Evolutionary conservation across 345 rosid genomes (phyloP).

Genomic region (Limnanthes douglasii): DNA sequence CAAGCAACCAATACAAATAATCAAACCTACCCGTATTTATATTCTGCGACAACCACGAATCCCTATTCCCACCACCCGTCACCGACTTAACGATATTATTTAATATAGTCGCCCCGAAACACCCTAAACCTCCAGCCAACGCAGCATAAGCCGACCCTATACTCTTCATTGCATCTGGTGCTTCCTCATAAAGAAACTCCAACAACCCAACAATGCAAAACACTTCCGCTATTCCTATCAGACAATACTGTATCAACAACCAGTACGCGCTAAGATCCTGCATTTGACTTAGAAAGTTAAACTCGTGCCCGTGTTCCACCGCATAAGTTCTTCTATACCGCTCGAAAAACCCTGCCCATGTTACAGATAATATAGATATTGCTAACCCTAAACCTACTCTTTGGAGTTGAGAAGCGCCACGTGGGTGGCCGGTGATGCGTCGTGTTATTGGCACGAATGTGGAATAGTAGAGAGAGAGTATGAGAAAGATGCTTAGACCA

Average conservation of each 20-base stretch:
- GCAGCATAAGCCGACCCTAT: slow-evolving; percentile 95
- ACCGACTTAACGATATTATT: slow-evolving; percentile 63
- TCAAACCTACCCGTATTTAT: slow-evolving; percentile 72
- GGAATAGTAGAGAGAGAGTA: slow-evolving; percentile 57
- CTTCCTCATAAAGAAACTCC: slow-evolving; percentile 83
- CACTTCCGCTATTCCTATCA: slow-evolving; percentile 82
- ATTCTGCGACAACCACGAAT: slow-evolving; percentile 77
- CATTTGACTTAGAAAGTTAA: slow-evolving; percentile 45
- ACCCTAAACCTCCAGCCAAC: slow-evolving; percentile 72
- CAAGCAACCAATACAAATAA: slow-evolving; percentile 65
- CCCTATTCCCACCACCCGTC: slow-evolving; percentile 26
- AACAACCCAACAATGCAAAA: slow-evolving; percentile 68
- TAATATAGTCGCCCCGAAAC: slow-evolving; percentile 59
- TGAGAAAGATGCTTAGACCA: slow-evolving; percentile 67
- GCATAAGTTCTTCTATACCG: slow-evolving; percentile 65
- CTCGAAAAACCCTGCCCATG: slow-evolving; percentile 71
- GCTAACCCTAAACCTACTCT: slow-evolving; percentile 74
- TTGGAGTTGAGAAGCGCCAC: slow-evolving; percentile 91
- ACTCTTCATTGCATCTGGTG: slow-evolving; percentile 96
- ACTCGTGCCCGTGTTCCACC: slow-evolving; percentile 33
- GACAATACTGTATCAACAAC: slow-evolving; percentile 74
- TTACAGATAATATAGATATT: slow-evolving; percentile 49
- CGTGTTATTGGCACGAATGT: slow-evolving; percentile 57
- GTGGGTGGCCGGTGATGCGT: slow-evolving; percentile 74
- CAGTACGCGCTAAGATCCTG: slow-evolving; percentile 65